phyloP scores from a whole-genome alignment of 1,139 yeast species.

The Zhuliangozyma blackwelliae region DNA sequence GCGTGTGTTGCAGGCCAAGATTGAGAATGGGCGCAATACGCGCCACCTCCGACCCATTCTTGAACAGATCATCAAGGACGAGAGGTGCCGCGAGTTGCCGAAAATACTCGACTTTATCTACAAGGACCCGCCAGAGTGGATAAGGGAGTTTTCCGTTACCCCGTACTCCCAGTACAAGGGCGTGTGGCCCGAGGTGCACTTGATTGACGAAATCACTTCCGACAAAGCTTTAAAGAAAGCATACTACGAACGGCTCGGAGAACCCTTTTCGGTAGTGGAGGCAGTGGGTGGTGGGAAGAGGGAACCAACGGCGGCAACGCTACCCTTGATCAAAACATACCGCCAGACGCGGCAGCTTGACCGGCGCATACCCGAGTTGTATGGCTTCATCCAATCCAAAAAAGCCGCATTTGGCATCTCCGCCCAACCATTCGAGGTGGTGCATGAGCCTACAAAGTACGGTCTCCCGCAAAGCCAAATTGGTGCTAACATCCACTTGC shows the following conservation, averaged over 20 bases:
- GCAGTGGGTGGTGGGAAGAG: too few relatives aligned
- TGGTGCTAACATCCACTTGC: slow-evolving; percentile 23
- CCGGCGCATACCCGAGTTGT: slow-evolving; percentile 8
- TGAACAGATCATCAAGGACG: slow-evolving; percentile 18
- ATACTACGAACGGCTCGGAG: neutral
- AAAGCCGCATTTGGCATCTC: slow-evolving; percentile 19
- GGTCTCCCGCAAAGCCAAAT: slow-evolving; percentile 31
- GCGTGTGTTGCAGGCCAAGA: too few relatives aligned
- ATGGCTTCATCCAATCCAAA: slow-evolving; percentile 19
- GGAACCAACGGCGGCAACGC: too few relatives aligned
- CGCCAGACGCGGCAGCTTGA: too few relatives aligned
- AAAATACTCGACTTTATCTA: slow-evolving; percentile 26
- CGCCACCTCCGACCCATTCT: too few relatives aligned
- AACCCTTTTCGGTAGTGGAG: too few relatives aligned
- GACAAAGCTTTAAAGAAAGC: slow-evolving; percentile 4
- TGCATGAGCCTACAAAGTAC: slow-evolving; percentile 27
- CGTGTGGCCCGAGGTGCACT: slow-evolving; percentile 36
- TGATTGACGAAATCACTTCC: slow-evolving; percentile 27
- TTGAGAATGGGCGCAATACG: too few relatives aligned
- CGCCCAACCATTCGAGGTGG: slow-evolving; percentile 28
- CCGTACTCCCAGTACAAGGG: slow-evolving; percentile 18
- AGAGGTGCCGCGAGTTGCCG: slow-evolving; percentile 22
- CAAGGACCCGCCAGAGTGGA: slow-evolving; percentile 21
- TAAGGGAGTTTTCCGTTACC: slow-evolving; percentile 18
- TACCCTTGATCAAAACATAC: too few relatives aligned